Evolutionary conservation across 1,284 basidiomycete species (phyloP).

Genomic region (Quambalaria eucalypti): DNA sequence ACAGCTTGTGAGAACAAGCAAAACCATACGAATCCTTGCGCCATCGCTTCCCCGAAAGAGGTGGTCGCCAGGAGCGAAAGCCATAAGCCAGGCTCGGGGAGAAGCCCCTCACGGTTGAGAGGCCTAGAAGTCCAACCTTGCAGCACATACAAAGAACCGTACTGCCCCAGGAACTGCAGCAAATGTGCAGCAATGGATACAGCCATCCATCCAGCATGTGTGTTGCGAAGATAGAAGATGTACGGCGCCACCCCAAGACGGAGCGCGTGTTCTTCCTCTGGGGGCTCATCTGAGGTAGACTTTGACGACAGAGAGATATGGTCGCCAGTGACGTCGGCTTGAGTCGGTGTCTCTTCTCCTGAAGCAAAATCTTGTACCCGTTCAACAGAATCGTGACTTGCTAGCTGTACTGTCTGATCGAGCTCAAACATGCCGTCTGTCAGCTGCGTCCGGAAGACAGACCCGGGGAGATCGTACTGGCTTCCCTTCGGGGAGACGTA

Average conservation of each 20-base stretch:
- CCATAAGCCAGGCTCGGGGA: neutral
- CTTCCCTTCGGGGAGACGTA: neutral
- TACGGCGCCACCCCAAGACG: neutral
- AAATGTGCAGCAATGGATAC: neutral
- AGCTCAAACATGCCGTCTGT: no score
- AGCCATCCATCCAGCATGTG: neutral
- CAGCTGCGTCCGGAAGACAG: no score
- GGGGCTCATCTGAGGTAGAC: no score
- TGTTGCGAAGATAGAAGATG: neutral
- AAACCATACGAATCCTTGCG: no score
- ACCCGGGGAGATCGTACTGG: neutral
- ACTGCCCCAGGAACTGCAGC: neutral
- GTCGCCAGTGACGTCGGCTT: no score
- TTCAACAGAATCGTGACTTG: no score
- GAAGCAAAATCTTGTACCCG: no score
- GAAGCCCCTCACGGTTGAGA: neutral
- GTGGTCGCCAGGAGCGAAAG: neutral
- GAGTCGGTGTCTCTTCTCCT: no score
- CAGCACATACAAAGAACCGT: neutral
- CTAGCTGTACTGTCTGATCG: no score
- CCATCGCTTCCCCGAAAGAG: neutral
- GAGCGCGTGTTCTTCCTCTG: neutral
- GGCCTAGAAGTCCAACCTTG: neutral
- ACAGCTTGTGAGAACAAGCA: neutral
- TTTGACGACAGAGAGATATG: no score